A percentile compares a stretch with the other conserved stretches of the same genome.
These are phyloP conservation scores for Neocallimastix lanati DNA, from an alignment of 192 early-diverging fungal species.

Conservation along the genomic window DNA sequence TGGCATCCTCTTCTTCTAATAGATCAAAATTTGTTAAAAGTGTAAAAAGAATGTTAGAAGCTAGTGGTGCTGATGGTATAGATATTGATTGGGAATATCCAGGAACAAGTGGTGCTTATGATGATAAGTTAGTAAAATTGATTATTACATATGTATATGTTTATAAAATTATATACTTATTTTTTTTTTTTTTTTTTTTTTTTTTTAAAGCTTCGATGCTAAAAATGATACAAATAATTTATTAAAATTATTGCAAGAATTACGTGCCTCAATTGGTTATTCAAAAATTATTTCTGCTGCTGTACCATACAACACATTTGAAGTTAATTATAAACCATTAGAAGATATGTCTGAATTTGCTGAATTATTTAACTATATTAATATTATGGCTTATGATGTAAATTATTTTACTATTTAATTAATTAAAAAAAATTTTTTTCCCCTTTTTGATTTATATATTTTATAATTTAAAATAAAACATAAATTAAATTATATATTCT, in stretches of 20 bases:
- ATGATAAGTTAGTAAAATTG: too few species aligned
- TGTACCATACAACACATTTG: conserved; percentile 36
- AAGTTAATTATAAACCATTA: conserved; percentile 21
- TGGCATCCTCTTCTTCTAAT: too few species aligned
- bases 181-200: too few species aligned
- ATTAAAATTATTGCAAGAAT: conserved; percentile 28
- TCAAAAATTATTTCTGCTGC: conserved; percentile 49
- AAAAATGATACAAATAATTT: conserved; percentile 44
- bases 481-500: too few species aligned
- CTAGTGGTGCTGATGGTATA: conserved; percentile 33
- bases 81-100: conserved; percentile 67
- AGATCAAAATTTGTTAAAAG: too few species aligned
- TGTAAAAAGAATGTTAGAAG: too few species aligned
- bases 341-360: conserved; percentile 36
- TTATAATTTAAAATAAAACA: too few species aligned
- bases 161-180: too few species aligned
- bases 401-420: too few species aligned
- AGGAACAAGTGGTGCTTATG: conserved; percentile 21
- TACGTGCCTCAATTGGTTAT: conserved; percentile 20
- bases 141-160: too few species aligned
- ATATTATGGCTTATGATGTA: conserved; percentile 52
- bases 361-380: conserved; percentile 35
- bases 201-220: conserved; percentile 18
- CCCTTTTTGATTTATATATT: too few species aligned
- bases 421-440: too few species aligned